Percentiles rank a stretch among this genome's conserved stretches.
Evolutionary conservation across 768 basidiomycete genomes (phyloP).

Genomic region (Rossbeevera mucosa): DNA sequence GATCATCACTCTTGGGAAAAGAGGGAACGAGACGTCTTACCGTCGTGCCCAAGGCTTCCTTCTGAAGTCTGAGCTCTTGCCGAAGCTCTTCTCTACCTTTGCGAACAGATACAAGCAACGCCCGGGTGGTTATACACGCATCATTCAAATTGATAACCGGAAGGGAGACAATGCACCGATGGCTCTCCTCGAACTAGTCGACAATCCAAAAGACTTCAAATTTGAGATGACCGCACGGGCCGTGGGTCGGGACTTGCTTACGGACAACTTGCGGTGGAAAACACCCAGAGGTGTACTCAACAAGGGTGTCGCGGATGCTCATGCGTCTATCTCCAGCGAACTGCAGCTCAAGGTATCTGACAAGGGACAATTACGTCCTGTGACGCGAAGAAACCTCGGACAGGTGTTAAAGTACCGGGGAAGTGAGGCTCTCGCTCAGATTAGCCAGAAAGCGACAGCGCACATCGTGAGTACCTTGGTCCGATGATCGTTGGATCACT

Average conservation of each 20-base stretch:
- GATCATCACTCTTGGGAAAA: slow-evolving; percentile 93
- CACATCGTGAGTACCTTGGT: slow-evolving; percentile 56
- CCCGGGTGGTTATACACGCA: slow-evolving; percentile 92
- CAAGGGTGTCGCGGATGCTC: slow-evolving; percentile 43
- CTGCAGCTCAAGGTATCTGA: slow-evolving; percentile 35
- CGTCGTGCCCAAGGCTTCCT: slow-evolving; percentile 75
- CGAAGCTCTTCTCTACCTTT: slow-evolving; percentile 81
- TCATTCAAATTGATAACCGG: slow-evolving; percentile 87
- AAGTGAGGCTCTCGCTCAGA: slow-evolving; percentile 38
- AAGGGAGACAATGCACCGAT: slow-evolving; percentile 90
- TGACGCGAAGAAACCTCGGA: slow-evolving; percentile 71
- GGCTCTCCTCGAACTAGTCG: slow-evolving; percentile 92
- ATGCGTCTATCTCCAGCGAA: slow-evolving; percentile 48
- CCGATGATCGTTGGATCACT: neutral
- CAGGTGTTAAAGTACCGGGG: slow-evolving; percentile 64
- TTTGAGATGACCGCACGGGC: slow-evolving; percentile 86
- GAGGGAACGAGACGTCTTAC: slow-evolving; percentile 65
- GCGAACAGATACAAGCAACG: slow-evolving; percentile 75
- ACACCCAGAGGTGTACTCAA: slow-evolving; percentile 47
- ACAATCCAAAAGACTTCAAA: slow-evolving; percentile 84
- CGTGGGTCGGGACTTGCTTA: slow-evolving; percentile 78
- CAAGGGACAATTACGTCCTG: slow-evolving; percentile 47
- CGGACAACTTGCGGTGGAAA: slow-evolving; percentile 45
- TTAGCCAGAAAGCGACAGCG: slow-evolving; percentile 54
- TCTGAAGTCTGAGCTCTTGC: slow-evolving; percentile 61